Evolutionary conservation across 306 rosid species (phyloP).

Genomic region (Medicago ruthenica): DNA sequence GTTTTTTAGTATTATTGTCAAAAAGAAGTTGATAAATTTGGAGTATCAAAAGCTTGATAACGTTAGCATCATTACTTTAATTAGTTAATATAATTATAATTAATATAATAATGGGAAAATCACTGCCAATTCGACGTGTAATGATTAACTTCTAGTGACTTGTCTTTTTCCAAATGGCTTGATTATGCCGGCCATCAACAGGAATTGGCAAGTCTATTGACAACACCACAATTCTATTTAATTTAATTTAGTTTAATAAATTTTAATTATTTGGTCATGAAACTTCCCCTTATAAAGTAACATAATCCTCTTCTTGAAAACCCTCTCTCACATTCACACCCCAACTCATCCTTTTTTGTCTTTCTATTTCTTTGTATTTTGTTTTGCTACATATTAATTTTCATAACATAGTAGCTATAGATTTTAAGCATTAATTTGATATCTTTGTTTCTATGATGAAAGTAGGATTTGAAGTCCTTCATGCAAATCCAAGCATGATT

Average conservation of each 20-base stretch:
- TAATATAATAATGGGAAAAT: conserved; percentile 44
- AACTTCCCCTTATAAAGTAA: conserved; percentile 55
- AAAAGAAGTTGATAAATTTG: no score
- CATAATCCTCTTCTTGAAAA: conserved; percentile 44
- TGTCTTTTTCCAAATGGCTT: conserved; percentile 57
- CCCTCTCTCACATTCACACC: conserved; percentile 36
- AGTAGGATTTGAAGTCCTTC: conserved; percentile 62
- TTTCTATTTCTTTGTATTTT: conserved; percentile 4
- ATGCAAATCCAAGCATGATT: conserved; percentile 56
- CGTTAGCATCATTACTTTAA: conserved; percentile 4
- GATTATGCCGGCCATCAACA: conserved; percentile 76
- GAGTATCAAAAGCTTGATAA: conserved; percentile 1
- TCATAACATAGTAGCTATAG: not conserved
- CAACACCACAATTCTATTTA: not conserved
- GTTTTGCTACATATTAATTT: not conserved
- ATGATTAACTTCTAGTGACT: conserved; percentile 52
- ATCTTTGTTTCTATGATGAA: conserved; percentile 47
- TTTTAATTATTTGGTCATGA: not conserved
- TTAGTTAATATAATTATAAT: not conserved
- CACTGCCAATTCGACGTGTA: conserved; percentile 62
- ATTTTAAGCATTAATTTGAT: conserved; percentile 3
- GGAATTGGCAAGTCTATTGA: conserved; percentile 36
- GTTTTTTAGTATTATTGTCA: not conserved
- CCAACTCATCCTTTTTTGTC: not conserved
- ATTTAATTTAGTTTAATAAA: not conserved